phyloP scores from a whole-genome alignment of 2,329 filamentous ascomycete species.

The Sordariomycetes sp. region DNA sequence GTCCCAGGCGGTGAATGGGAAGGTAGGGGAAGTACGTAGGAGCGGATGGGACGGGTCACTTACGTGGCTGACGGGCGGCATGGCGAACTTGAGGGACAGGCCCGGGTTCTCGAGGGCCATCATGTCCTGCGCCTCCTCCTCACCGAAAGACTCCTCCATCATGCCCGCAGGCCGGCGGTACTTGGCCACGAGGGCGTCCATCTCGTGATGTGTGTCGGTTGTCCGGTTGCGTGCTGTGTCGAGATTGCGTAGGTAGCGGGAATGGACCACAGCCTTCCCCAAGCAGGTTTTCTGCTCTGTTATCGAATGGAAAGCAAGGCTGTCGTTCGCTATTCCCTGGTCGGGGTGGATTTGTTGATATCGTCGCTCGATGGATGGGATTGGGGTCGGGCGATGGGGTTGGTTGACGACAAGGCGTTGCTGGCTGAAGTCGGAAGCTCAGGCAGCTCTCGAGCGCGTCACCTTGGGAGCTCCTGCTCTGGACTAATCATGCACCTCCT shows the following conservation, averaged over 20 bases:
- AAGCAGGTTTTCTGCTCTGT: not conserved
- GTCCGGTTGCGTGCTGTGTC: not conserved
- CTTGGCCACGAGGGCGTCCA: constrained; percentile 89
- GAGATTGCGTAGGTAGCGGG: not conserved
- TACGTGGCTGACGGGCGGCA: constrained; percentile 88
- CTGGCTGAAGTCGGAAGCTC: constrained; percentile 14
- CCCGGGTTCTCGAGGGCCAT: constrained; percentile 50
- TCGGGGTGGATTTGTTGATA: not conserved
- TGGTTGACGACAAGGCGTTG: not conserved
- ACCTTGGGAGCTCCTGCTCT: constrained; percentile 13
- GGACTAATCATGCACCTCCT: not conserved
- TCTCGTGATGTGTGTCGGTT: constrained; percentile 25
- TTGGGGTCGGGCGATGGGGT: not conserved
- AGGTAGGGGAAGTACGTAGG: not conserved
- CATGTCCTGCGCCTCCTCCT: constrained; percentile 65
- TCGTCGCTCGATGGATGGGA: not conserved
- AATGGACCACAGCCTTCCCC: not conserved
- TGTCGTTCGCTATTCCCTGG: not conserved
- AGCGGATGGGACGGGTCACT: constrained; percentile 19
- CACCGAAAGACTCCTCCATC: constrained; percentile 58
- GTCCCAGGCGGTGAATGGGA: not conserved
- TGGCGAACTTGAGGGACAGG: constrained; percentile 85
- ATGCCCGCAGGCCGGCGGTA: constrained; percentile 74
- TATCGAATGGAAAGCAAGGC: not conserved
- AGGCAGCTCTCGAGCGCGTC: constrained; percentile 34